Percentiles rank a stretch among this genome's conserved stretches.
Evolutionary conservation across 2,329 filamentous ascomycete species (phyloP).

Genomic region (Knoxdaviesia capensis): DNA sequence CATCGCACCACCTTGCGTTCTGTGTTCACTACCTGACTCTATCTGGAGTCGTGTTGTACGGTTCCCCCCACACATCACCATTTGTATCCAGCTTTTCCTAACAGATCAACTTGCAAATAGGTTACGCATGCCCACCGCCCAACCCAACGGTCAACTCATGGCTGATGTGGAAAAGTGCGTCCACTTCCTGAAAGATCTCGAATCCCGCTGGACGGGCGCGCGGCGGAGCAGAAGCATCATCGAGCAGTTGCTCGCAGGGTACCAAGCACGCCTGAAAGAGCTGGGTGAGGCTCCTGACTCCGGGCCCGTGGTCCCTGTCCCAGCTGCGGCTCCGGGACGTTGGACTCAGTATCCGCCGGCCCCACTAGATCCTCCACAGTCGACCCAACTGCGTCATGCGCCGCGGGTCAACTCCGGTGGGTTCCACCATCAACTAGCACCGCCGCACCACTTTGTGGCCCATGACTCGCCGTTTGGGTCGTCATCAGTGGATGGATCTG

Average conservation of each 20-base stretch:
- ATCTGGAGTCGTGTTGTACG: slow-evolving; percentile 10
- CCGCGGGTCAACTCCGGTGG: no score
- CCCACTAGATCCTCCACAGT: not conserved
- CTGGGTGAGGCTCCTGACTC: not conserved
- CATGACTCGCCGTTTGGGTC: no score
- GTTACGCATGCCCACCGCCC: slow-evolving; percentile 6
- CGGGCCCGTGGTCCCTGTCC: not conserved
- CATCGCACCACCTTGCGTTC: slow-evolving; percentile 10
- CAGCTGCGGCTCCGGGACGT: no score
- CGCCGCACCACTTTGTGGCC: no score
- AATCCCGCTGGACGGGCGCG: slow-evolving; percentile 10
- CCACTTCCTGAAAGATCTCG: slow-evolving; percentile 8
- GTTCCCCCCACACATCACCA: not conserved
- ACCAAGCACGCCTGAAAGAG: not conserved
- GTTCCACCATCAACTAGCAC: no score
- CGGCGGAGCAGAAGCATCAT: slow-evolving; percentile 8
- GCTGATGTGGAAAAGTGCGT: slow-evolving; percentile 8
- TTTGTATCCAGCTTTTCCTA: no score
- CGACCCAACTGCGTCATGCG: not conserved
- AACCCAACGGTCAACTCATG: not conserved
- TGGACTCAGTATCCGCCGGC: no score
- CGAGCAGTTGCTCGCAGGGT: slow-evolving; percentile 7
- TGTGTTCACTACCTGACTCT: slow-evolving; percentile 10
- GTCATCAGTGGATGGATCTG: no score
- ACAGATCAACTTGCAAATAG: slow-evolving; percentile 1